Percentiles rank a stretch among this genome's conserved stretches.
These are phyloP conservation scores for Ceratocystis cacaofunesta DNA, from an alignment of 2,329 filamentous ascomycete species.

Conservation along the genomic window DNA sequence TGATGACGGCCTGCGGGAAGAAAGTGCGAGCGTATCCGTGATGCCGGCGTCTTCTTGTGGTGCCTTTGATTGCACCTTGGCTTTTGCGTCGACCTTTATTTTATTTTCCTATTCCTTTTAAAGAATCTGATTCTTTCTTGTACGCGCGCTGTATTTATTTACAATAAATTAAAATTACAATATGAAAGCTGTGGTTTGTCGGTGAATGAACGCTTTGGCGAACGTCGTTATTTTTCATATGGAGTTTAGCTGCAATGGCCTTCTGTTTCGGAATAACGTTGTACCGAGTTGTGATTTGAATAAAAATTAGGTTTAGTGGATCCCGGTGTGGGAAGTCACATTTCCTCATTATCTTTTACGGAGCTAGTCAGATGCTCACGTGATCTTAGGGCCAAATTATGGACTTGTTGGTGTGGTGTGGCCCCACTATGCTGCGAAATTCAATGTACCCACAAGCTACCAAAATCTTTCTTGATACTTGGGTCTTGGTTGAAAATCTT, in stretches of 20 bases:
- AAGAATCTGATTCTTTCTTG: conserved; percentile 20
- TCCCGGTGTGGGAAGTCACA: too few species aligned
- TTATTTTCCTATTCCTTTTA: conserved; percentile 21
- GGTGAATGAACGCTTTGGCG: background rate
- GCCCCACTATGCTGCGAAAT: conserved; percentile 12
- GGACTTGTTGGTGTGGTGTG: background rate
- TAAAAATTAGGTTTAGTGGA: too few species aligned
- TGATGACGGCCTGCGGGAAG: conserved; percentile 13
- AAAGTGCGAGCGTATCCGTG: background rate
- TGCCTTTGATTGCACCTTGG: background rate
- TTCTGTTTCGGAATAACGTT: too few species aligned
- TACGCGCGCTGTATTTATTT: background rate
- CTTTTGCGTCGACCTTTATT: conserved; percentile 15
- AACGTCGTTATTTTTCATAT: background rate
- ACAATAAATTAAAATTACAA: background rate
- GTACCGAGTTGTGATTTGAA: too few species aligned
- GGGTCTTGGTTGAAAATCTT: conserved; percentile 9
- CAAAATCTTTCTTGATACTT: conserved; percentile 14
- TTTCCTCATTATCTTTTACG: too few species aligned
- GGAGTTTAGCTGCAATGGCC: too few species aligned
- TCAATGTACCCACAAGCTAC: conserved; percentile 7
- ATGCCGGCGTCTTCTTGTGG: conserved; percentile 5
- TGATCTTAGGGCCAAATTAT: conserved; percentile 13
- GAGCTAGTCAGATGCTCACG: background rate
- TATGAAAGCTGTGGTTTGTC: background rate